Evolutionary conservation across 1,284 basidiomycete genomes (phyloP).

Genomic region (Lentinula novae-zelandiae): DNA sequence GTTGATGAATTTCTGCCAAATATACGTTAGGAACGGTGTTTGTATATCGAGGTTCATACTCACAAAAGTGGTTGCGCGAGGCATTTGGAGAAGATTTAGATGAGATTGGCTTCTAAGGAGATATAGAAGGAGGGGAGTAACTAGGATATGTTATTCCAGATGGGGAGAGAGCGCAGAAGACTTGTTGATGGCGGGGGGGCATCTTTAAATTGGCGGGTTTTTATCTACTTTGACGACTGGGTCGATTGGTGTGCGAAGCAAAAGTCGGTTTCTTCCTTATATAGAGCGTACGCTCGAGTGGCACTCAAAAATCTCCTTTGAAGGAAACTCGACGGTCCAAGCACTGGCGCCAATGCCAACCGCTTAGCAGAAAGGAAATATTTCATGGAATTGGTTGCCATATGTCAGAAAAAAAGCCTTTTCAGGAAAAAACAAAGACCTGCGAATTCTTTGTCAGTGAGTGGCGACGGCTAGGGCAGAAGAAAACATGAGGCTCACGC

Average conservation of each 20-base stretch:
- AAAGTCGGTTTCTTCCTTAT: slow-evolving; percentile 5
- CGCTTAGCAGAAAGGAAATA: background rate
- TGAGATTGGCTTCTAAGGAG: background rate
- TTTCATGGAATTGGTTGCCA: background rate
- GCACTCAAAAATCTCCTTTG: slow-evolving; percentile 4
- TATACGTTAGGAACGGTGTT: background rate
- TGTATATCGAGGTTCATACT: background rate
- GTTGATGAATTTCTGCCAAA: background rate
- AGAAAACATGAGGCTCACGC: background rate
- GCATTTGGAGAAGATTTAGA: background rate
- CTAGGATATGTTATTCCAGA: background rate
- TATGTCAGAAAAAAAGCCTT: slow-evolving; percentile 1
- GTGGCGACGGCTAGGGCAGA: background rate
- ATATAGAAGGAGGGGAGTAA: background rate
- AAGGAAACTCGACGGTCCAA: slow-evolving; percentile 6
- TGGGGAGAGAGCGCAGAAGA: background rate
- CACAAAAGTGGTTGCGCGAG: background rate
- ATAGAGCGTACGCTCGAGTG: slow-evolving; percentile 5
- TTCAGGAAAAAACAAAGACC: background rate
- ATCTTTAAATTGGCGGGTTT: background rate
- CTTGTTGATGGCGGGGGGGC: background rate
- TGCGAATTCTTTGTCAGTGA: slow-evolving; percentile 4
- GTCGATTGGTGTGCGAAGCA: slow-evolving; percentile 8
- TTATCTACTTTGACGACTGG: background rate
- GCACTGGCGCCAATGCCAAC: background rate